Evolutionary conservation across 257 asterid genomes (phyloP), one percentile per base, ranked within the genome.

Genomic region (Jacaranda mimosifolia): DNA sequence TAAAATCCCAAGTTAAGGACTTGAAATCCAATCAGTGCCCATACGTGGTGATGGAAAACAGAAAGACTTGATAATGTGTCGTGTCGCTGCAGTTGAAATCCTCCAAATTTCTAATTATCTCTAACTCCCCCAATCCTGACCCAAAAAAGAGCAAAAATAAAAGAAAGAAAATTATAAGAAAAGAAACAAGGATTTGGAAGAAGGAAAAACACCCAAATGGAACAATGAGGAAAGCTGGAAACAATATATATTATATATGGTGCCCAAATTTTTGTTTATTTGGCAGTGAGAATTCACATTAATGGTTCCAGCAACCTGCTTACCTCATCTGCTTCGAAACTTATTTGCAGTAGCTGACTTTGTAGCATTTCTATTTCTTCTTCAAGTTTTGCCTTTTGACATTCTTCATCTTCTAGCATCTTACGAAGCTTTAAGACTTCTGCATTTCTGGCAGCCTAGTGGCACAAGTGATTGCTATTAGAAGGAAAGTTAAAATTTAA

Each of bases 291-390:
- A 46, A 17, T 40, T 48, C 74, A 73, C 46, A 38, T 49, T 52
- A 51, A 42, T 53, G 42, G 35, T 63, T 19, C 57, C 35, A 63
- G 73, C 43, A 59, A 70, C 32, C 49, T 63, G 64, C 77, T 80
- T 85, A 93, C 97, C 95, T 88, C 91, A 60, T 91, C 97, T 80
- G 96, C 98, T 84, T 94, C 91, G 21, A 82, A 89, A 81, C 97
- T 90, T 81, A 94, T 68, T 73, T 91, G 91, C 86, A 92, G 57
- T 18, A 93, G 87, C 81, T 86, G 93, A 59, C 85, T 85, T 66
- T 87, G 93, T 79, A 93, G 83, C 74, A 73, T 77, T 71, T 85
- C 70, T 43, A 94, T 89, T 82, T 91, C 94, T 77, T 88, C 95
- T 85, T 90, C 95, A 70, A 89, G 92, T 80, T 85, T 89, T 19